Evolutionary conservation across 768 basidiomycete species (phyloP), one percentile per base, ranked within the genome.

Genomic region (Lactarius indigo): DNA sequence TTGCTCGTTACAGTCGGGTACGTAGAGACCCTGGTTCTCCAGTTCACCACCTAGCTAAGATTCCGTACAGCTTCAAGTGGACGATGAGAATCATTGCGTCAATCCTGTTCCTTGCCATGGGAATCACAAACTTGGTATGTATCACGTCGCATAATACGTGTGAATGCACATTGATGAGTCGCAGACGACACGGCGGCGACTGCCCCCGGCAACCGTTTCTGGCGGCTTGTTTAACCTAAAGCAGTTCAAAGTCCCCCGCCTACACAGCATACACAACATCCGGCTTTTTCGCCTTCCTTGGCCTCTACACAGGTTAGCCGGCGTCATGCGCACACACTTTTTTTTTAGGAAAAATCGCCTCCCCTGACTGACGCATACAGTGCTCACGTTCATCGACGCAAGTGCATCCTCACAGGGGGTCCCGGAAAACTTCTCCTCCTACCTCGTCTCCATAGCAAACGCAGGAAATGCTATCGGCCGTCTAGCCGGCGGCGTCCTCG

Each of bases 71-170:
- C n/a, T 92, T 92, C 74, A 78, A 79, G 68, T 92, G 90, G 91
- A 89, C 90, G 0, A 84, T 89, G 81, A 81, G 91, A 15, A 83
- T 87, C 37, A 75, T 91, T 52, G 90, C 85, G 2, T 85, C 91
- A 68, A 83, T 90, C 10, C 73, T 90, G 0, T 67, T 88, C 1
- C 68, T 80, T 17, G 73, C 81, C 1, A 78, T 91, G 4, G 81
- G 82, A 2, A 72, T 83, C 15, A 81, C 84, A 17, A 90, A 88
- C 74, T 64, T 90, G 57, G 82, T 84, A 55, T 10, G 69, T 41
- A 57, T 5, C 5, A 20, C 23, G 15, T 61, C 62, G 68, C 75
- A 23, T 13, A n/a, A 23, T 37, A 42, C 8, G 8, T 35, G 23
- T 26, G 5, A 10, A 10, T 35, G 33, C 15, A 23, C 65, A 33